Base-by-base conservation (phyloP, 805 yeast genomes). In the Nadsonia fulvescens region DNA sequence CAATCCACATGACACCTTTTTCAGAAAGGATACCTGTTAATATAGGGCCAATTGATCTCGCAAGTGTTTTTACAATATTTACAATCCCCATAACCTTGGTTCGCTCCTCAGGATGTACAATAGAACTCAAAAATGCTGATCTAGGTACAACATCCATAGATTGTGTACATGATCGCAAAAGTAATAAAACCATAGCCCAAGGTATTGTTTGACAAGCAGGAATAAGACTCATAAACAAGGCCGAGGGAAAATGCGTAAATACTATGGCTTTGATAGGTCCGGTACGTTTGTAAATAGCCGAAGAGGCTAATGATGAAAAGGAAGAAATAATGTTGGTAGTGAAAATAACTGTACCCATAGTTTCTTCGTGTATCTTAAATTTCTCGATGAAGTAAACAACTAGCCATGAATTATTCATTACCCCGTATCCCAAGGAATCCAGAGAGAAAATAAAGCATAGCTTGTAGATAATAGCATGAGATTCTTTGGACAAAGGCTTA, bases 101-200 rank as follows among this genome's bases (percentile, higher is more conserved):
- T 24, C 83, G 53, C 25, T 78, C 89, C 7, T 56, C 47, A 8
- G 63, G 60, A 9, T 61, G 58, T 20, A 82, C 67, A 12, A 79
- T 54, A 2, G 76, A 60, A 1, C 91, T 70, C 25, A 82, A 49
- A 20, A 82, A 55, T 6, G 81, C 66, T 49, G 81, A 93, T 27
- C 95, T 63, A 5, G 94, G 93, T 3, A 81, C 89, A 15, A 81
- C 93, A 44, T 82, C 95, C 83, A 82, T 79, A 2, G 83, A 67
- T 2, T 71, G 58, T 1, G 79, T 66, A 2, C 71, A 51, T 32
- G 69, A 70, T 35, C 77, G 67, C 14, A 63, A 43, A 12, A 71
- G 36, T 17, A 75, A 53, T 5, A 67, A 47, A 0, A 51, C 29
- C 14, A 75, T 56, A 0, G 86, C 75, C 0, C 44, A 32, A n/a